Evolutionary conservation across 139 green algal genomes (phyloP).

Genomic region (Eudorina sp.): DNA sequence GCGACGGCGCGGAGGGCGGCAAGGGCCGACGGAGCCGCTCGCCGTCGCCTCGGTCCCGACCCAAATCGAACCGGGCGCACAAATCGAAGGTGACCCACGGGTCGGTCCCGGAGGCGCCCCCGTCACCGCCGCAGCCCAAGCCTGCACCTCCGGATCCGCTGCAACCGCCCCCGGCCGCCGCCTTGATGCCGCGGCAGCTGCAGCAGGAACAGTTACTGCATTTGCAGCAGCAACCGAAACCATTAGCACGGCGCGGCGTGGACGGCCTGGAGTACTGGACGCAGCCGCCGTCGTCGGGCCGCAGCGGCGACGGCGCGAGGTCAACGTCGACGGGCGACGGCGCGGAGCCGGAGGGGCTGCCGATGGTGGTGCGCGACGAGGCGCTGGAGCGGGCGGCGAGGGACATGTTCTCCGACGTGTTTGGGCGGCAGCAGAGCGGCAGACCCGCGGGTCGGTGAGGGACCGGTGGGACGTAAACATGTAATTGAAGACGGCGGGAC

Average conservation of each 20-base stretch:
- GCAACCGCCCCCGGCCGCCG: no score
- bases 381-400: neutral
- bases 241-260: no score
- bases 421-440: neutral
- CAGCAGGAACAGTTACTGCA: neutral
- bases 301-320: neutral
- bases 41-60: no score
- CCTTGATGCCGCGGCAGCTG: neutral
- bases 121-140: neutral
- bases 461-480: no score
- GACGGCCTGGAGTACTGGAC: neutral
- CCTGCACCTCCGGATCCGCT: neutral
- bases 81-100: neutral
- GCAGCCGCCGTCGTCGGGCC: no score
- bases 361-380: neutral
- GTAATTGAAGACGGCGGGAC: no score
- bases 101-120: neutral
- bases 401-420: constrained; percentile 9
- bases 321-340: neutral
- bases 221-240: no score
- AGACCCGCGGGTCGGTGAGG: neutral
- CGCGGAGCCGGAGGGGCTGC: neutral
- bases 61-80: no score
- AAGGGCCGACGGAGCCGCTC: no score
- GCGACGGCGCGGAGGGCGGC: no score